Evolutionary conservation across 2,329 filamentous ascomycete genomes (phyloP), one percentile per base, ranked within the genome.

Genomic region (Alternaria tenuissima): DNA sequence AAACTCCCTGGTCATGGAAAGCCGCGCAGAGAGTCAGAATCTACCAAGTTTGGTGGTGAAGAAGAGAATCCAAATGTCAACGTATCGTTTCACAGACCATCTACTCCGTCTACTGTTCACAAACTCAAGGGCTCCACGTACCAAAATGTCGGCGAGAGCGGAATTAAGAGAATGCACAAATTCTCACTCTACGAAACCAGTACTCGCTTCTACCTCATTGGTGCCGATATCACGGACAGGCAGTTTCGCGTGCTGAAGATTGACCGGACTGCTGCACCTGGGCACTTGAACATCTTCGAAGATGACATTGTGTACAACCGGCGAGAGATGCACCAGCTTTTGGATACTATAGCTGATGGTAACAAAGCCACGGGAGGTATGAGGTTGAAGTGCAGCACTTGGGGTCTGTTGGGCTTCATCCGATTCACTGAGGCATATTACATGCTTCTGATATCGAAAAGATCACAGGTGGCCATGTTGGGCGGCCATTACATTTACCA

Each of bases 111-210:
- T 11, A 69, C 70, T 28, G 72, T 77, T 55, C 77, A 79, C 48
- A 75, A 78, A 49, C 71, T 71, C 57, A 81, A 76, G 54, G 73
- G 70, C 26, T 73, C 78, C n/a, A 72, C 71, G 11, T 81, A 80
- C 52, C 74, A 77, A 39, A 81, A 79, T 59, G 78, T 80, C 52
- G 79, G 79, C 3, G 80, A 81, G 52, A 77, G 77, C 41, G 79
- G 79, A 4, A 74, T 81, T 41, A 78, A 79, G 63, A 75, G 78
- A 52, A 97, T 99, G 93, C 93, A 97, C 82, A 96, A 95, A 73
- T 98, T 97, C 79, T 95, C 92, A n/a, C 82, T 99, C 22, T 98
- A 99, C 79, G 95, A 99, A 81, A 99, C 95, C 3, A 91, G 92
- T 12, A 93, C 90, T 56, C 88, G 93, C 53, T 99, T 95, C 79